Evolutionary conservation across 2,329 filamentous ascomycete species (phyloP).

Genomic region (Reticulascus tulasneorum): DNA sequence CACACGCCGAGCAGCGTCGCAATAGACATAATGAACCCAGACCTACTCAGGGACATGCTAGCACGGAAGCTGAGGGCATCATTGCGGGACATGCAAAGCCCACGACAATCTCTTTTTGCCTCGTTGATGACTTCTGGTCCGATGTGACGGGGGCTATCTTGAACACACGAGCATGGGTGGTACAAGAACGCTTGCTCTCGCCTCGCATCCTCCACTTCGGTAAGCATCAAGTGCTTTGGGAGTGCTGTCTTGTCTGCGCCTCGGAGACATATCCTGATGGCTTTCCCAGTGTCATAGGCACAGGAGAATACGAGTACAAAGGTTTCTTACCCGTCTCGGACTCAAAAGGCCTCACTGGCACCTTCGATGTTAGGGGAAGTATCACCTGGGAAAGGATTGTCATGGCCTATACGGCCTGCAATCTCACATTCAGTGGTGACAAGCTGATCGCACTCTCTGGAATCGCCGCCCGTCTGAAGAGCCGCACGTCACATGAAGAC

Average conservation of each 20-base stretch:
- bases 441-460: background rate
- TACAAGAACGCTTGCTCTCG: background rate
- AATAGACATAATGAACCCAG: too few species aligned
- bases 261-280: background rate
- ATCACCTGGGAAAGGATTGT: background rate
- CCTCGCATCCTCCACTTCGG: background rate
- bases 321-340: too few species aligned
- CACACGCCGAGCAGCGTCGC: too few species aligned
- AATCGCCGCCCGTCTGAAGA: background rate
- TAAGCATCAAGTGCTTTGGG: background rate
- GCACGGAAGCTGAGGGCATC: too few species aligned
- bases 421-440: background rate
- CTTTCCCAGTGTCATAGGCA: too few species aligned
- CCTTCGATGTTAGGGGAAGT: background rate
- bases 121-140: too few species aligned
- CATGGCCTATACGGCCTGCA: background rate
- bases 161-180: too few species aligned
- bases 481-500: background rate
- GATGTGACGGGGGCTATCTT: too few species aligned
- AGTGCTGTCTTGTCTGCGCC: background rate
- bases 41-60: too few species aligned
- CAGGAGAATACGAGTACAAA: too few species aligned
- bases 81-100: too few species aligned
- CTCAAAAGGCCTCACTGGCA: background rate
- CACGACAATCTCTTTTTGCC: too few species aligned